Evolutionary conservation across 768 basidiomycete genomes (phyloP).

Genomic region (Boletus bicolor): DNA sequence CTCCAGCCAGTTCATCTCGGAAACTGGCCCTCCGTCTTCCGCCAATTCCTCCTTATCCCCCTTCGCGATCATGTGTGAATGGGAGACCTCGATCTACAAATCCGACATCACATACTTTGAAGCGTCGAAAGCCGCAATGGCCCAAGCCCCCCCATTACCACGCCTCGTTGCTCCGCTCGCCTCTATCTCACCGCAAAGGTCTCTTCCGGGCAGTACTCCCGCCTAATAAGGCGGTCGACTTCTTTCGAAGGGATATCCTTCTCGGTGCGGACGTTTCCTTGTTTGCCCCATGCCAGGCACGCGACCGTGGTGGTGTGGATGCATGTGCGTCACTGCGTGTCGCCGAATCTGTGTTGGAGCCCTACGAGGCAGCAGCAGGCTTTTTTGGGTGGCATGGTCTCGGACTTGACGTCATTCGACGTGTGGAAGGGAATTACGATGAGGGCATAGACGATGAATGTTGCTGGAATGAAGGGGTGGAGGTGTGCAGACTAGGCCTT

Average conservation of each 20-base stretch:
- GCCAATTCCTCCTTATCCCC: conserved; percentile 1
- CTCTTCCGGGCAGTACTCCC: conserved; percentile 22
- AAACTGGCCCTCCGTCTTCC: not conserved
- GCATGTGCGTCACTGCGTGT: conserved; percentile 3
- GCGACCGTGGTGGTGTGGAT: not conserved
- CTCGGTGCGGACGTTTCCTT: not conserved
- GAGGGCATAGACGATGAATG: not conserved
- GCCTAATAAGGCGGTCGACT: conserved; percentile 22
- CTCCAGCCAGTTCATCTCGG: not conserved
- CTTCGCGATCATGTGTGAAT: not conserved
- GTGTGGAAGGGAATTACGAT: not conserved
- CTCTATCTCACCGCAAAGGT: conserved; percentile 25
- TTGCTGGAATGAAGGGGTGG: not conserved
- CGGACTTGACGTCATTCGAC: conserved; percentile 10
- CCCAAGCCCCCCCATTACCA: conserved; percentile 30
- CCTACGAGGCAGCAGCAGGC: conserved; percentile 28
- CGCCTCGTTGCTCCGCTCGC: conserved; percentile 25
- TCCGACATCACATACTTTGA: conserved; percentile 5
- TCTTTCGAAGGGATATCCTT: conserved; percentile 25
- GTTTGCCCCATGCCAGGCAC: not conserved
- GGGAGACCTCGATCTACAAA: conserved; percentile 7
- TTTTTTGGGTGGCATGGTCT: conserved; percentile 31
- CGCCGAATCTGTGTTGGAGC: conserved; percentile 21
- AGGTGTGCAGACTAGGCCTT: not conserved
- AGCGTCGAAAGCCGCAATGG: conserved; percentile 16